Conservation (phyloP, 768 basidiomycete genomes). For the Paxillus involutus region DNA sequence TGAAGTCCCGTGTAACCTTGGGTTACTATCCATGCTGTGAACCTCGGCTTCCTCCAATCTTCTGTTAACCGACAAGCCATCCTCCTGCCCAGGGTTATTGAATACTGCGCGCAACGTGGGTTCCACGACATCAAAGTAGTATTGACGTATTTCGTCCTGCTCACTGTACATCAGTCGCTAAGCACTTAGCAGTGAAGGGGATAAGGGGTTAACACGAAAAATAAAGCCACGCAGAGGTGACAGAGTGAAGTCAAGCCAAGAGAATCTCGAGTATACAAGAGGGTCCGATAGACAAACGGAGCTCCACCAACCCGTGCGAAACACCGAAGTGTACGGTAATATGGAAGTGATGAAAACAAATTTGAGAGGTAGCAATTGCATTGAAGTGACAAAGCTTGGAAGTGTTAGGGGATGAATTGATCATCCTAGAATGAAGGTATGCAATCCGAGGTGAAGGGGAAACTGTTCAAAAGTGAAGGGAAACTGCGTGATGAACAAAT, state of each 20-base stretch:
- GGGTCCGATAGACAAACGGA: slow-evolving; percentile 12
- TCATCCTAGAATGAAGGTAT: slow-evolving; percentile 11
- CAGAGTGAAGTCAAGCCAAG: slow-evolving; percentile 5
- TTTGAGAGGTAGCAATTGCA: slow-evolving; percentile 4
- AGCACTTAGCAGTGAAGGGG: slow-evolving; percentile 4
- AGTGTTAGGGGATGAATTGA: slow-evolving; percentile 2
- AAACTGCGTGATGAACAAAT: slow-evolving; percentile 5
- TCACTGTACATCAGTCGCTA: slow-evolving; percentile 17
- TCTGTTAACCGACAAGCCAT: not conserved
- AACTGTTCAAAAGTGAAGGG: slow-evolving; percentile 7
- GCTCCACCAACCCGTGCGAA: slow-evolving; percentile 3
- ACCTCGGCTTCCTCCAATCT: not conserved
- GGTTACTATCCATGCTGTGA: not conserved
- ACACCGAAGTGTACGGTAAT: slow-evolving; percentile 3
- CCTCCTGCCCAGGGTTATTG: slow-evolving; percentile 4
- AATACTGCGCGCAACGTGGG: slow-evolving; percentile 27
- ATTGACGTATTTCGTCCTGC: slow-evolving; percentile 36
- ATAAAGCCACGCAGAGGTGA: slow-evolving; percentile 3
- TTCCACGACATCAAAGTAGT: slow-evolving; percentile 28
- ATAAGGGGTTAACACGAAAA: slow-evolving; percentile 7
- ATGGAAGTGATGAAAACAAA: slow-evolving; percentile 3
- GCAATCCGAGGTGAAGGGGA: slow-evolving; percentile 5
- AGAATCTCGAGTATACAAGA: slow-evolving; percentile 1
- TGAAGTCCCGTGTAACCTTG: slow-evolving; percentile 15
- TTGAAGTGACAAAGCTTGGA: slow-evolving; percentile 3